phyloP scores from a whole-genome alignment of 2,329 filamentous ascomycete species.

The Colletotrichum lindemuthianum region DNA sequence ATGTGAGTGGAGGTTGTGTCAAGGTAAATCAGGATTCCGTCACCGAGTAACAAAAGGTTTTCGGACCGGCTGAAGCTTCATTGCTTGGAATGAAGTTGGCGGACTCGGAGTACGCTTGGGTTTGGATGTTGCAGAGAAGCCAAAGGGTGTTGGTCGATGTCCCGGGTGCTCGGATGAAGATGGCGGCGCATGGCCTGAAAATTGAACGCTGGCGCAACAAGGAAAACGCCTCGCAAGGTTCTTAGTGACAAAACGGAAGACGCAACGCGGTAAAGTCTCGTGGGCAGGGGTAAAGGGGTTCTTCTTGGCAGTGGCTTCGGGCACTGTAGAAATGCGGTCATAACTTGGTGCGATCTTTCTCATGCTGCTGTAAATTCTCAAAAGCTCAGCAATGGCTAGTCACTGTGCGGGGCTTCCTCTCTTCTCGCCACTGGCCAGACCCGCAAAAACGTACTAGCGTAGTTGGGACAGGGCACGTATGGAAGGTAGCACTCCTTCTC shows the following conservation, averaged over 20 bases:
- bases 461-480: no score
- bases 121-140: not conserved
- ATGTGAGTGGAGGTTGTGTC: slow-evolving; percentile 12
- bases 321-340: no score
- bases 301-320: no score
- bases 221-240: slow-evolving; percentile 10
- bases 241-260: not conserved
- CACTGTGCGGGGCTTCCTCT: no score
- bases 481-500: no score
- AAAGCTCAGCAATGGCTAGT: no score
- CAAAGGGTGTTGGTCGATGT: not conserved
- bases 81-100: slow-evolving; percentile 23
- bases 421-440: no score
- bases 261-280: no score
- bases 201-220: slow-evolving; percentile 11
- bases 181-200: slow-evolving; percentile 20
- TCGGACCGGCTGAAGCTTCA: slow-evolving; percentile 19
- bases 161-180: slow-evolving; percentile 14
- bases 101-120: slow-evolving; percentile 1
- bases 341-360: no score
- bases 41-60: slow-evolving; percentile 27
- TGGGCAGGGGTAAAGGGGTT: no score
- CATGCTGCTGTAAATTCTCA: no score
- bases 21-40: slow-evolving; percentile 24
- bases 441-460: no score